Evolutionary conservation across 2,329 filamentous ascomycete genomes (phyloP).

Genomic region (Remersonia thermophila): DNA sequence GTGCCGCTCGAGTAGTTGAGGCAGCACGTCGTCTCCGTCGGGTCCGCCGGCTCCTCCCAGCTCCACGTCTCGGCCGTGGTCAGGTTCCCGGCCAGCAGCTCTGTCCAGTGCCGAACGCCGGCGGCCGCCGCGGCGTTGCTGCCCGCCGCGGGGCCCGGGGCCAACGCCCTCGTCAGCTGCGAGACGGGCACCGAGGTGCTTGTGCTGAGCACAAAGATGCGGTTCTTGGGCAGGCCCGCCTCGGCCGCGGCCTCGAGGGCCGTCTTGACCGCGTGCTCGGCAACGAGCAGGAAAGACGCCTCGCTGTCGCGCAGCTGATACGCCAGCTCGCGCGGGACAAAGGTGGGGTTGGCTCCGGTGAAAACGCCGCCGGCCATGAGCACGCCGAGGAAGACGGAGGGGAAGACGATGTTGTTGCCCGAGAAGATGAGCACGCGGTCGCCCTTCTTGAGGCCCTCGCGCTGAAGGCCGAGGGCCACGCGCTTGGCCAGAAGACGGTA

Average conservation of each 20-base stretch:
- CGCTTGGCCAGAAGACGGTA: constrained; percentile 63
- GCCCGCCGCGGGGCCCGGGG: constrained; percentile 15
- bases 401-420: constrained; percentile 62
- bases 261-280: constrained; percentile 45
- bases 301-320: constrained; percentile 64
- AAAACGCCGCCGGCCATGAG: constrained; percentile 71
- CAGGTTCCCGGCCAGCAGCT: constrained; percentile 38
- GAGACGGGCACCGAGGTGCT: constrained; percentile 22
- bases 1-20: constrained; percentile 73
- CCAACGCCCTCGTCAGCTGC: constrained; percentile 10
- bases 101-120: constrained; percentile 51
- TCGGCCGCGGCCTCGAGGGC: constrained; percentile 53
- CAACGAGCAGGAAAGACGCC: constrained; percentile 54
- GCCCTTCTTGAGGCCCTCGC: constrained; percentile 50
- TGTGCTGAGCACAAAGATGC: constrained; percentile 54
- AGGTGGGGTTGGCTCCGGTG: constrained; percentile 40
- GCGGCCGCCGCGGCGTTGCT: constrained; percentile 9
- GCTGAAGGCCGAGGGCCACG: constrained; percentile 54
- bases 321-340: constrained; percentile 57
- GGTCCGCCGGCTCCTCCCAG: constrained; percentile 47
- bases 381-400: constrained; percentile 56
- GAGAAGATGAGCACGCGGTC: constrained; percentile 65
- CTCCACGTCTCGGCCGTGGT: constrained; percentile 43
- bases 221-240: constrained; percentile 39
- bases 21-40: constrained; percentile 44